A percentile compares a stretch with the other conserved stretches of the same genome.
Evolutionary conservation across 164 flowering plant species (phyloP).

Genomic region (Pachysandra terminalis): DNA sequence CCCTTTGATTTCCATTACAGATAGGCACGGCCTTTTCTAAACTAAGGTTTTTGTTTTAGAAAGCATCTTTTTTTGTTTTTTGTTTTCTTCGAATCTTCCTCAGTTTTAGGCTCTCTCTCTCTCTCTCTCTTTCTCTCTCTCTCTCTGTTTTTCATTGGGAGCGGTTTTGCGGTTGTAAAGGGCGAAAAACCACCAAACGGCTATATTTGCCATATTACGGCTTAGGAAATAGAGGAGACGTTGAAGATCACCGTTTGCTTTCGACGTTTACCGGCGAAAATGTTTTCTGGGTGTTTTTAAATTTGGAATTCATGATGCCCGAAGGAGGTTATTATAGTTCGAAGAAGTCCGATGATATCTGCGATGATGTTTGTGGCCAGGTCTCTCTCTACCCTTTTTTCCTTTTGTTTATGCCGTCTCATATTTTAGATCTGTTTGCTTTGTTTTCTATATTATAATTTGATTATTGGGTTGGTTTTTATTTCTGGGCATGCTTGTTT

Average conservation of each 20-base stretch:
- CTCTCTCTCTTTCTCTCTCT: slow-evolving; percentile 1
- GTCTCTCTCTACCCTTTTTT: slow-evolving; percentile 23
- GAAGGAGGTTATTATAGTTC: slow-evolving; percentile 58
- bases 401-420: background rate
- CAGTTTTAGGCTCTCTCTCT: background rate
- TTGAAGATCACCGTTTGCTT: background rate
- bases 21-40: background rate
- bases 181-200: slow-evolving; percentile 9
- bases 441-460: background rate
- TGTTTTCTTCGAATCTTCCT: no score
- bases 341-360: slow-evolving; percentile 80
- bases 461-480: background rate
- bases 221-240: background rate
- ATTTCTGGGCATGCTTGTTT: slow-evolving; percentile 2
- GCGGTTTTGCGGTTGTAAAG: background rate
- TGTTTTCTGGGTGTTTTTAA: background rate
- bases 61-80: no score
- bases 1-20: no score
- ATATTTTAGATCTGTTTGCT: slow-evolving; percentile 1
- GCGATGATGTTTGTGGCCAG: slow-evolving; percentile 83
- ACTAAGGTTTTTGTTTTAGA: slow-evolving; percentile 1
- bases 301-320: slow-evolving; percentile 26
- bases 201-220: background rate
- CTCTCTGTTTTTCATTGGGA: background rate
- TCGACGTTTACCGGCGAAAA: slow-evolving; percentile 8